Conservation (phyloP, 2,329 filamentous ascomycete species). For the Aspergillus ustus region DNA sequence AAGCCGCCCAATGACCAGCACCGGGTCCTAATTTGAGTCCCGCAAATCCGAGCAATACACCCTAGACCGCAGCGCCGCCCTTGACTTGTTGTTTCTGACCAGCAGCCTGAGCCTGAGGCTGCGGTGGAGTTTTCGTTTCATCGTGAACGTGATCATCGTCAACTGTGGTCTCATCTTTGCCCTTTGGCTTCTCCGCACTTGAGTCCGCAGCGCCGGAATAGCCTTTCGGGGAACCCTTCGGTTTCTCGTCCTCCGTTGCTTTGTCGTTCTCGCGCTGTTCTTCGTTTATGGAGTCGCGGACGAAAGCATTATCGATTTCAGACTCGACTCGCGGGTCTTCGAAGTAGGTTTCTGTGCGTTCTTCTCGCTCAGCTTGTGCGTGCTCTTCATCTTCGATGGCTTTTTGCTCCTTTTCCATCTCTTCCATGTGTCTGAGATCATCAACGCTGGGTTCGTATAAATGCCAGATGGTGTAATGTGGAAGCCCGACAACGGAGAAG, state of each 20-base stretch:
- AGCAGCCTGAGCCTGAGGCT: neutral
- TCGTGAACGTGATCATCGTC: conserved; percentile 2
- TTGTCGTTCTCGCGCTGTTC: conserved; percentile 51
- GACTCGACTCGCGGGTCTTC: conserved; percentile 77
- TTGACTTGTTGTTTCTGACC: neutral
- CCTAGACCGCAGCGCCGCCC: neutral
- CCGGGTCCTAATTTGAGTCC: conserved; percentile 9
- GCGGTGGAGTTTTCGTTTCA: conserved; percentile 1
- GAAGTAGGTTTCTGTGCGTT: conserved; percentile 82
- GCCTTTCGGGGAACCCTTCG: conserved; percentile 29
- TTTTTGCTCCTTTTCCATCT: conserved; percentile 89
- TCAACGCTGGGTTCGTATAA: conserved; percentile 98
- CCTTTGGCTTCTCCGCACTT: conserved; percentile 5
- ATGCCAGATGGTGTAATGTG: conserved; percentile 99
- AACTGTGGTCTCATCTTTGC: neutral
- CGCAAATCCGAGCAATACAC: neutral
- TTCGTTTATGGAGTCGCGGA: conserved; percentile 69
- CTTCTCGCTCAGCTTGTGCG: conserved; percentile 71
- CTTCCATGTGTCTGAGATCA: conserved; percentile 96
- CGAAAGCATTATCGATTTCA: conserved; percentile 85
- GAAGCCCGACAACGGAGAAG: conserved; percentile 91
- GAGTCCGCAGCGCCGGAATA: conserved; percentile 26
- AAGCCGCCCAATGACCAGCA: conserved; percentile 27
- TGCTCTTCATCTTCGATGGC: conserved; percentile 80
- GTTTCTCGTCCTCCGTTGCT: conserved; percentile 14